Evolutionary conservation across 129 eudicot genomes (phyloP), one percentile per base, ranked within the genome.

Genomic region (Flaveria trinervia): DNA sequence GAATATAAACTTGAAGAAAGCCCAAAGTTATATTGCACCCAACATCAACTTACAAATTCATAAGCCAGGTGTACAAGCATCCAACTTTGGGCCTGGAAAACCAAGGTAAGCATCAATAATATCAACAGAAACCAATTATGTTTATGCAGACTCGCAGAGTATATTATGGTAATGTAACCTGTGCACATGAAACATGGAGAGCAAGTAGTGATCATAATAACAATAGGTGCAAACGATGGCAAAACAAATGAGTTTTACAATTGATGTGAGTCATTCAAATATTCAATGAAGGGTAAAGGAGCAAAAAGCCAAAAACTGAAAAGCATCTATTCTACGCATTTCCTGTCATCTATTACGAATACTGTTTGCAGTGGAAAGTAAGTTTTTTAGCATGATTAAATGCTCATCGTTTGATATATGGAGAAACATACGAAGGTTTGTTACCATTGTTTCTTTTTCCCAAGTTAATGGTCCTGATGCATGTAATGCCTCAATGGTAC

Each of bases 381-480:
- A 72, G 79, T 84, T 81, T 79, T 84, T 86, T 69, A 88, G 71
- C 86, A 88, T 89, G 85, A 75, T 84, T 89, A 88, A 90, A 88
- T 93, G 96, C 77, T 93, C 92, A 81, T 93, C 97, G 74, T 90
- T 90, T 79, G 96, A 85, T 71, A 90, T 85, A 84, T 87, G 88
- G 56, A 90, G 97, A 61, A 85, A 82, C 80, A 88, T 84, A 55
- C 92, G 89, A 80, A 93, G 98, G 79, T 90, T 81, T 62, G 95
- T 93, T 76, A 90, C 76, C 80, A 90, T 70, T 71, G 90, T 73
- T 88, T 90, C 98, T 74, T 84, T 87, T 71, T 90, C 96, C 91
- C 97, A 90, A 84, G 89, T 90, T 77, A 90, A 85, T 44, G 95
- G 96, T 77, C 98, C 98, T 59, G 93, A 88, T 70, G 96, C 98